phyloP scores from a whole-genome alignment of 2,329 filamentous ascomycete genomes.

The Sporothrix brasiliensis region DNA sequence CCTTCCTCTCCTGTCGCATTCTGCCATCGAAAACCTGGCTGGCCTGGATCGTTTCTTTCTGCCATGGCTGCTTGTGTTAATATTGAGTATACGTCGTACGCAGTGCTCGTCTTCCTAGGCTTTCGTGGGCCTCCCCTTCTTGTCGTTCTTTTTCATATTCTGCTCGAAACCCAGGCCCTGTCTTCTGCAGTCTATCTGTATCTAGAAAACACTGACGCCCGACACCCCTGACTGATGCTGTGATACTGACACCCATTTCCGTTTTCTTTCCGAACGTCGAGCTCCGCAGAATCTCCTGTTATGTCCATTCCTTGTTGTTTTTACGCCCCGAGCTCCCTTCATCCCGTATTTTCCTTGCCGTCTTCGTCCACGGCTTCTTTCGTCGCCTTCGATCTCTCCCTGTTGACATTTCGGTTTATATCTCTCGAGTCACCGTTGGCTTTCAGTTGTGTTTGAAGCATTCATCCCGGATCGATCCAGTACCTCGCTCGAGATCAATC shows the following conservation, averaged over 20 bases:
- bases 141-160: background rate
- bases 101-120: background rate
- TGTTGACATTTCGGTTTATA: background rate
- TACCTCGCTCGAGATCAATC: background rate
- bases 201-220: background rate
- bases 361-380: background rate
- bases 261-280: no score
- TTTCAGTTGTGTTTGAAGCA: slow-evolving; percentile 14
- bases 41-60: background rate
- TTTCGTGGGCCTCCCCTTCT: no score
- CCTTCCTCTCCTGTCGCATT: background rate
- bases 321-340: background rate
- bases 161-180: background rate
- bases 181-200: background rate
- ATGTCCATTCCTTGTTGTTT: no score
- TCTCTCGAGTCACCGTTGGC: background rate
- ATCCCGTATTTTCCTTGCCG: background rate
- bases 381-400: background rate
- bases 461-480: background rate
- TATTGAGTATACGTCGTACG: no score
- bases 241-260: no score
- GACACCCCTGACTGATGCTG: background rate
- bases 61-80: background rate
- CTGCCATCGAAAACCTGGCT: slow-evolving; percentile 3
- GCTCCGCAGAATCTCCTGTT: background rate